Evolutionary conservation across 768 basidiomycete species (phyloP), one percentile per base, ranked within the genome.

Genomic region (Kwoniella sp.): DNA sequence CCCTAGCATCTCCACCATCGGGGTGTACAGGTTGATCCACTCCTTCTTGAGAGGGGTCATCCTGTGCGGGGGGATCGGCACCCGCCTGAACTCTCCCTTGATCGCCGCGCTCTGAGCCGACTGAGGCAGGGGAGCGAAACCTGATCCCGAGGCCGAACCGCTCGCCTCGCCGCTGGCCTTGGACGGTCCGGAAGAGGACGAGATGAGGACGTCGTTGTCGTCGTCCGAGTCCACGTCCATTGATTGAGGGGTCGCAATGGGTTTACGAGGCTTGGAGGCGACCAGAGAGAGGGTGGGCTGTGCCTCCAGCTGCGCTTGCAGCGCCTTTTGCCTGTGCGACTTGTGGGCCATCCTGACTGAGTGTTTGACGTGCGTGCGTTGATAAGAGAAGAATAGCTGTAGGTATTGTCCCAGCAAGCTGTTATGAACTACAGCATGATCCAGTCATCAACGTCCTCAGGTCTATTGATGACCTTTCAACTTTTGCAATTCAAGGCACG

Each of bases 11-110:
- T 99, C 93, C 3, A 93, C 92, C 65, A 99, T 77, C 0, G 95
- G 95, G 0, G 89, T 87, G 70, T 98, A 96, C 52, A 96, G 84
- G 70, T 87, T 88, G 43, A 93, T 79, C 92, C 92, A 96, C 60
- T 95, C 91, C 69, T 87, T 89, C 77, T 95, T 93, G 47, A 98
- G 75, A 2, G 95, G 95, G 9, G 91, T 90, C 89, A 96, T 92
- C 45, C 95, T 83, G 73, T 99, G 95, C 8, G 90, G 90, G 11
- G 95, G 95, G 73, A 99, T 87, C 10, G 88, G 79, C 67, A 99
- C 83, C 46, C 89, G 81, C 70, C 93, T 79, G n/a, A 80, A 83
- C 75, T 98, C 93, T 3, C 87, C 84, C 72, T 85, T 89, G 52
- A 85, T 77, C 9, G 79, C 73, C 51, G 79, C 78, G 23, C 79